These are phyloP conservation scores for Arabidopsis hybrid DNA, from an alignment of 441 rosid species.

Conservation along the genomic window DNA sequence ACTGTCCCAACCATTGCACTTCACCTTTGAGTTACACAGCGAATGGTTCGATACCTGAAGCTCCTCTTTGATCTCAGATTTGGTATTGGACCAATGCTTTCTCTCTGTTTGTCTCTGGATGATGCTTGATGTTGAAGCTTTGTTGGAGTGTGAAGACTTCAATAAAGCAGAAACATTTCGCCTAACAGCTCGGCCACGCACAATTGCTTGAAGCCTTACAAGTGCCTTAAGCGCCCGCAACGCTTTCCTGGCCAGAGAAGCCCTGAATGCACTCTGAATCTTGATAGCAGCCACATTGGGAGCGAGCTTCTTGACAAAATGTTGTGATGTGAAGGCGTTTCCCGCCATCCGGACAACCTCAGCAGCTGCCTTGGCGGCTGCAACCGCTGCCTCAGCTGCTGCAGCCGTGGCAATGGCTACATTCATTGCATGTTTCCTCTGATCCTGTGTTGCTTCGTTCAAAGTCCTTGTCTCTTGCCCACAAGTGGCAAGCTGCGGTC, in stretches of 20 bases:
- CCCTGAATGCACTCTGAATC: slow-evolving; percentile 83
- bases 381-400: slow-evolving; percentile 91
- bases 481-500: slow-evolving; percentile 55
- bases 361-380: slow-evolving; percentile 88
- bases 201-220: slow-evolving; percentile 88
- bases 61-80: slow-evolving; percentile 55
- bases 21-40: slow-evolving; percentile 44
- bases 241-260: slow-evolving; percentile 91
- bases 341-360: slow-evolving; percentile 76
- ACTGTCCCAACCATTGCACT: slow-evolving; percentile 65
- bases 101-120: slow-evolving; percentile 38
- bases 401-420: slow-evolving; percentile 90
- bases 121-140: slow-evolving; percentile 46
- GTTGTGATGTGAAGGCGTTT: slow-evolving; percentile 49
- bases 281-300: slow-evolving; percentile 64
- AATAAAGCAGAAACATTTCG: slow-evolving; percentile 41
- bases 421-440: slow-evolving; percentile 77
- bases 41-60: slow-evolving; percentile 43
- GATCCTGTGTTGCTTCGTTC: slow-evolving; percentile 68
- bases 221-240: slow-evolving; percentile 82
- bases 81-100: slow-evolving; percentile 42
- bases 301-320: slow-evolving; percentile 41
- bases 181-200: slow-evolving; percentile 81
- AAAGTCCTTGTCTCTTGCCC: slow-evolving; percentile 47
- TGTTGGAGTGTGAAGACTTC: slow-evolving; percentile 44